Evolutionary conservation across 495 filamentous ascomycete species (phyloP).

Genomic region (Platismatia glauca): DNA sequence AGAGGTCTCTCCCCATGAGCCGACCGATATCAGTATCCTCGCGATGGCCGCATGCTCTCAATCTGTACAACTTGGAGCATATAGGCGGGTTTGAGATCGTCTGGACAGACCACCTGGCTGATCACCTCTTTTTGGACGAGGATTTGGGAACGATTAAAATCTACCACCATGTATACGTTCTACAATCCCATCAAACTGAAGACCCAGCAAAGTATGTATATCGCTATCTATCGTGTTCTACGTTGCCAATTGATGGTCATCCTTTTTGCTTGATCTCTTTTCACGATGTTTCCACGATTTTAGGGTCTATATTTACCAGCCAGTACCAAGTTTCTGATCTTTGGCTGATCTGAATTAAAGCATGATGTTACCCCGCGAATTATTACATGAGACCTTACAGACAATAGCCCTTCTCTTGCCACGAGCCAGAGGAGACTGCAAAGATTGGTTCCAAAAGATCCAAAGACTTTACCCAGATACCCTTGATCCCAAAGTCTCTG

Average conservation of each 20-base stretch:
- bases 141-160: slow-evolving; percentile 32
- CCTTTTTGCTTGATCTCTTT: background rate
- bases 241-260: background rate
- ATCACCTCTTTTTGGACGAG: slow-evolving; percentile 36
- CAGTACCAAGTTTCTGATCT: background rate
- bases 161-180: slow-evolving; percentile 35
- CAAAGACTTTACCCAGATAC: background rate
- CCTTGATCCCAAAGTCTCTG: slow-evolving; percentile 23
- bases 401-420: slow-evolving; percentile 41
- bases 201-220: background rate
- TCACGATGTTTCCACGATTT: background rate
- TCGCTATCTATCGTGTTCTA: background rate
- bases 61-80: slow-evolving; percentile 2
- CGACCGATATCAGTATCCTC: background rate
- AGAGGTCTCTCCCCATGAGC: background rate
- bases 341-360: background rate
- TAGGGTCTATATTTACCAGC: background rate
- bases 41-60: slow-evolving; percentile 8
- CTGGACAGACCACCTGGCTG: slow-evolving; percentile 36
- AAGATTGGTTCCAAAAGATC: slow-evolving; percentile 25
- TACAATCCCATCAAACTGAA: background rate
- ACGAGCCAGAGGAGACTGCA: slow-evolving; percentile 21
- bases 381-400: slow-evolving; percentile 36
- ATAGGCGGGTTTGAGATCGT: slow-evolving; percentile 33
- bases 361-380: slow-evolving; percentile 5